phyloP scores from a whole-genome alignment of 352 stramenopile species.

The Globisporangium radiosum region DNA sequence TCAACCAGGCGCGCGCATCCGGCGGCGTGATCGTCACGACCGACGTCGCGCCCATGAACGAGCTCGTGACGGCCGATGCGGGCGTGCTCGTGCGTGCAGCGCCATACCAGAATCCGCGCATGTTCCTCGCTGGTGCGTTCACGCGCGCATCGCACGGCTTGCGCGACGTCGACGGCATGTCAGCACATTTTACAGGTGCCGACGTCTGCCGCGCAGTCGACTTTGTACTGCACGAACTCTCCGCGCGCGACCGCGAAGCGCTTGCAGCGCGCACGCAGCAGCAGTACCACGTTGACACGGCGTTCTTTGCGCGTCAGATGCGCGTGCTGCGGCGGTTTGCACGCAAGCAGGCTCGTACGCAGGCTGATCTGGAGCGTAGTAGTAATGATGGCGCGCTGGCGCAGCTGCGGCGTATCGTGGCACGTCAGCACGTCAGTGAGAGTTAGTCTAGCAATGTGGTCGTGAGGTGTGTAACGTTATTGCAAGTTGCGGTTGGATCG shows the following conservation, averaged over 20 bases:
- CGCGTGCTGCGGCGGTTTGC: slow-evolving; percentile 23
- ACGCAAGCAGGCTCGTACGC: not conserved
- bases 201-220: slow-evolving; percentile 35
- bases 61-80: slow-evolving; percentile 33
- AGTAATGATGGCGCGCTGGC: too few species aligned
- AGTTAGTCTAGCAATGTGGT: too few species aligned
- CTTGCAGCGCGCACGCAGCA: slow-evolving; percentile 23
- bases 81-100: slow-evolving; percentile 20
- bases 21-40: slow-evolving; percentile 40
- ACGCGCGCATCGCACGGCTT: slow-evolving; percentile 17
- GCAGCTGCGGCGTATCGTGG: too few species aligned
- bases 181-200: slow-evolving; percentile 20
- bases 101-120: slow-evolving; percentile 12
- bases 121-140: slow-evolving; percentile 30
- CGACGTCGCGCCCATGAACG: slow-evolving; percentile 47
- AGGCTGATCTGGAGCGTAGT: too few species aligned
- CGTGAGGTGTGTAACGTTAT: too few species aligned
- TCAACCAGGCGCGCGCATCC: slow-evolving; percentile 48
- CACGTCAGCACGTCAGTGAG: too few species aligned
- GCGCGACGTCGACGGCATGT: slow-evolving; percentile 20
- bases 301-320: slow-evolving; percentile 45
- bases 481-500: too few species aligned
- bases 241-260: slow-evolving; percentile 16
- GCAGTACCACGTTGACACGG: slow-evolving; percentile 47
- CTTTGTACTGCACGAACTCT: slow-evolving; percentile 21